Conservation (phyloP, 345 rosid genomes). For the Gossypium longicalyx region DNA sequence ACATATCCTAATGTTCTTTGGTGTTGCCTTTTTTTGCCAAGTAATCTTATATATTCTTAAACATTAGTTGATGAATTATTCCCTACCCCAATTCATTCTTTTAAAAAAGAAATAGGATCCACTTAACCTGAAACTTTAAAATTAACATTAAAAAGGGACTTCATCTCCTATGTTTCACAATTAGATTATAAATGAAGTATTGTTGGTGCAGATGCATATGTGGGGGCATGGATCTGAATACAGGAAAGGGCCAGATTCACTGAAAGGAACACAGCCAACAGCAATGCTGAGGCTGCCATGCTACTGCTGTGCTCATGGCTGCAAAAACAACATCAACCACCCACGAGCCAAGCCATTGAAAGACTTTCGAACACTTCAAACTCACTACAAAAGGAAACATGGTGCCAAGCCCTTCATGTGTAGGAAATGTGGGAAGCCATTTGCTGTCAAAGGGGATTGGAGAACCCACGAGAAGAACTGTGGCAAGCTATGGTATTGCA, state of each 20-base stretch:
- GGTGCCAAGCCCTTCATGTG: slow-evolving; percentile 69
- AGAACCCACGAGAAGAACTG: slow-evolving; percentile 97
- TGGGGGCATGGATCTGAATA: slow-evolving; percentile 88
- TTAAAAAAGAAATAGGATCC: neutral
- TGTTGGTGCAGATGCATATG: slow-evolving; percentile 63
- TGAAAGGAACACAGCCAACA: slow-evolving; percentile 71
- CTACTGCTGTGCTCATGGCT: slow-evolving; percentile 69
- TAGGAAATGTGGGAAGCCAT: slow-evolving; percentile 77
- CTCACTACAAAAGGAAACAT: slow-evolving; percentile 78
- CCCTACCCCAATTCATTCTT: neutral
- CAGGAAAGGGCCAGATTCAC: slow-evolving; percentile 69
- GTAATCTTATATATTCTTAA: neutral
- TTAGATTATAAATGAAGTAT: neutral
- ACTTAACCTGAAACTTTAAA: neutral
- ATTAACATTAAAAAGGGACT: neutral
- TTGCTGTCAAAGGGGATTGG: slow-evolving; percentile 98
- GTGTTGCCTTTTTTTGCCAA: neutral
- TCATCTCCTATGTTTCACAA: neutral
- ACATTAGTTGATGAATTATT: neutral
- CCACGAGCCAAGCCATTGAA: slow-evolving; percentile 74
- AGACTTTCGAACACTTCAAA: slow-evolving; percentile 74
- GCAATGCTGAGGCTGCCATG: slow-evolving; percentile 81
- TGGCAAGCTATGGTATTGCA: slow-evolving; percentile 95
- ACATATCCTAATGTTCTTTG: neutral
- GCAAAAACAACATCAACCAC: slow-evolving; percentile 85